Evolutionary conservation across 352 stramenopile species (phyloP), one percentile per base, ranked within the genome.

Genomic region (Blastocystis sp.): DNA sequence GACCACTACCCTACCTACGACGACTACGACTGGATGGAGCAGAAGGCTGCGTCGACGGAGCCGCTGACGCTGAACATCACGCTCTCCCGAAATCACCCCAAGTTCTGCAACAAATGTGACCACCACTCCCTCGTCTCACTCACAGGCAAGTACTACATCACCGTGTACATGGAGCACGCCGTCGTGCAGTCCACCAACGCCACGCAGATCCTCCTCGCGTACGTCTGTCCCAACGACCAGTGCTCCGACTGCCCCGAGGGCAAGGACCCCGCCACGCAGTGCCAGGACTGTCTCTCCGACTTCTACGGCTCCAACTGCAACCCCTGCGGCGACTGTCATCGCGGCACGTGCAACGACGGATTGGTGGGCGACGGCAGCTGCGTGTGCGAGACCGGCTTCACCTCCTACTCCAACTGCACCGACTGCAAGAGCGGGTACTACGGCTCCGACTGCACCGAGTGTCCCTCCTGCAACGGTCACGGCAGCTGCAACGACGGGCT

Each of bases 401-500:
- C 93, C 6, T 71, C 94, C 0, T 91, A 94, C 35, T 93, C 93
- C 29, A 92, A 93, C 3, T 96, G 94, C 82, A 93, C 94, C 26
- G 92, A 95, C 80, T 96, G 94, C 62, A 88, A 92, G 2, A 91
- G 91, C 13, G 92, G 91, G 9, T 95, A 93, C 90, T 96, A 95
- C 71, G 94, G 94, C 3, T 91, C 92, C 80, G 93, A 93, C 33
- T 96, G 94, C 69, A 94, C 93, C 0, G 91, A 92, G 6, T 96
- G 94, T 76, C 92, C 93, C n/a, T 92, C 92, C 61, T 96, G 94
- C 90, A 95, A 96, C 88, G 94, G 91, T 45, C 94, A 95, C 61
- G 94, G 94, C 1, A 91, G 91, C 24, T 96, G 94, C 88, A 94
- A 95, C 90, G 93, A 95, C 62, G 93, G 93, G 37, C 91, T 91